Evolutionary conservation across 2,329 filamentous ascomycete genomes (phyloP), one percentile per base, ranked within the genome.

Genomic region (Bipolaris zeicola): DNA sequence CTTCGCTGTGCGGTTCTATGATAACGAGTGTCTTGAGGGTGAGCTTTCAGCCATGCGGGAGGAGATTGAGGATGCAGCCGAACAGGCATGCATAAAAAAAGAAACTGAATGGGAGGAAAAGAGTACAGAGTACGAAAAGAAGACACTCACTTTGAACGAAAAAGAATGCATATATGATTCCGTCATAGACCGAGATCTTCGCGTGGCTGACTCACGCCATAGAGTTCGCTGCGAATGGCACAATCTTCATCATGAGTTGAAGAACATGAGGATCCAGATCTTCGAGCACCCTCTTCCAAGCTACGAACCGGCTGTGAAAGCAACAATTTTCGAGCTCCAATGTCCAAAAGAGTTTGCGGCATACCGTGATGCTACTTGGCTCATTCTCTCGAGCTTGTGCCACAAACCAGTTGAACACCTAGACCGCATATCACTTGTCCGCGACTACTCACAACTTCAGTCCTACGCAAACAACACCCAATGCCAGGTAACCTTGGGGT

Each of bases 311-410:
- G 62, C 76, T 8, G 73, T 73, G n/a, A 79, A 80, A 31, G 76
- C 75, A 0, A 70, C 83, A 0, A 59, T 87, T 0, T 85, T 87
- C 48, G 85, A 87, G 58, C 68, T 87, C 1, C 57, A 50, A 0
- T 74, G 77, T 20, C 85, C 85, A 0, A 31, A 62, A 3, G 71
- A 72, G 3, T 79, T 85, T 20, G 71, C 72, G 2, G 68, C 71
- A 0, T 88, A 86, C 66, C 77, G 85, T 11, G 78, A 85, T 52
- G 72, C 77, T 3, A 85, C 82, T 0, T 86, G 82, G 82, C 65
- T 61, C 3, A 77, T 86, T 3, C 20, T 84, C 0, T 66, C 69
- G 2, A 62, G 51, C 3, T 60, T 84, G 10, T 78, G 63, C n/a
- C 61, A 55, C 13, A 48, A 58, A 1, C 22, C 45, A 28, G 37